Conservation (phyloP, 441 rosid genomes). For the Breynia disticha region DNA sequence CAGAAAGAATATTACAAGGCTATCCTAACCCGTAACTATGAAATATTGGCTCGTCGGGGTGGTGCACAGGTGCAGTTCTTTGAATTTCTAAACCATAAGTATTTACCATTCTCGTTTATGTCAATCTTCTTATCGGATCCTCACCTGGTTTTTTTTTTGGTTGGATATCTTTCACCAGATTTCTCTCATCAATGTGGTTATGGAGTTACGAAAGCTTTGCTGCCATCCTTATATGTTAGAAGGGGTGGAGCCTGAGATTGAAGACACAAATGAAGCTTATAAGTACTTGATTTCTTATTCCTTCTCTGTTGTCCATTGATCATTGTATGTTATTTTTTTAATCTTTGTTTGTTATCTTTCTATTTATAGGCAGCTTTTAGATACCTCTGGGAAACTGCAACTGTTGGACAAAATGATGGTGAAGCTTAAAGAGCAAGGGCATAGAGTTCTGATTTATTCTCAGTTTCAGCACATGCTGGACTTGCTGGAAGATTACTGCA, state of each 20-base stretch:
- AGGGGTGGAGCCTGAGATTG: slow-evolving; percentile 83
- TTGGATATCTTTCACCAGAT: slow-evolving; percentile 42
- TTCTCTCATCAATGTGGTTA: slow-evolving; percentile 89
- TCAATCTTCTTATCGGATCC: slow-evolving; percentile 9
- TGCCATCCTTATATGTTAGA: slow-evolving; percentile 97
- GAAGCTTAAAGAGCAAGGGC: slow-evolving; percentile 92
- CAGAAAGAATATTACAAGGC: slow-evolving; percentile 99
- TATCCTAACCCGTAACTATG: slow-evolving; percentile 91
- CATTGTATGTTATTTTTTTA: slow-evolving; percentile 2
- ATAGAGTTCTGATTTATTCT: slow-evolving; percentile 93
- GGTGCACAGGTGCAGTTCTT: slow-evolving; percentile 70
- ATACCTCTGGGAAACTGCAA: slow-evolving; percentile 85
- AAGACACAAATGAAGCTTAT: slow-evolving; percentile 59
- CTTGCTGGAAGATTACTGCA: slow-evolving; percentile 86
- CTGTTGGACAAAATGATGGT: slow-evolving; percentile 94
- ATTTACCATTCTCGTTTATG: neutral
- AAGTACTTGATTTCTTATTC: slow-evolving; percentile 39
- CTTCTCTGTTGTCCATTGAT: neutral
- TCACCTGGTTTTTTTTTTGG: slow-evolving; percentile 18
- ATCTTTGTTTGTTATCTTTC: neutral
- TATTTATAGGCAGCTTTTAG: slow-evolving; percentile 62
- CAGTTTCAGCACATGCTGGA: slow-evolving; percentile 99
- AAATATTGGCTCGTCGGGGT: slow-evolving; percentile 82
- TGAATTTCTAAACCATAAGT: slow-evolving; percentile 7
- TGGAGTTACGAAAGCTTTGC: slow-evolving; percentile 98